These are phyloP conservation scores for Leccinum boreale DNA, from an alignment of 768 basidiomycete species.

Conservation along the genomic window DNA sequence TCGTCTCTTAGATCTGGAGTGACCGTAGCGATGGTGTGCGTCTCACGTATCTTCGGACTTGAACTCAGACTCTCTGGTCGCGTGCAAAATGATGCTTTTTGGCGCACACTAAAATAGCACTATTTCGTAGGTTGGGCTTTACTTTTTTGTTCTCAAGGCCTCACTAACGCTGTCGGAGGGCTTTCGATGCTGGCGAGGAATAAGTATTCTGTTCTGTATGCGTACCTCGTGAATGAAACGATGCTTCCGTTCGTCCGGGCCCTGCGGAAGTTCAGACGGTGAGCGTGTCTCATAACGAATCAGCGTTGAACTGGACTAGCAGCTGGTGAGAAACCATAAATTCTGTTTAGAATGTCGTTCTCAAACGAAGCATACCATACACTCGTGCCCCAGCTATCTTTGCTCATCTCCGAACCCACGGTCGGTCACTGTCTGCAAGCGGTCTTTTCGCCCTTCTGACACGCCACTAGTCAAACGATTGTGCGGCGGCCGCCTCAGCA, in stretches of 20 bases:
- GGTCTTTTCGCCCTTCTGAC: background rate
- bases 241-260: constrained; percentile 51
- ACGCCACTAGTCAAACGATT: constrained; percentile 43
- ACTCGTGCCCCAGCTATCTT: constrained; percentile 45
- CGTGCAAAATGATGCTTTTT: too few species aligned
- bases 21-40: too few species aligned
- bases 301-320: constrained; percentile 61
- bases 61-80: too few species aligned
- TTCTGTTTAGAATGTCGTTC: background rate
- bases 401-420: constrained; percentile 50
- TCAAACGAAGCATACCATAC: constrained; percentile 18
- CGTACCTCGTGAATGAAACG: constrained; percentile 37
- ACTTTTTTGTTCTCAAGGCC: too few species aligned
- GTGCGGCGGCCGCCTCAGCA: constrained; percentile 29
- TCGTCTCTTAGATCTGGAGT: too few species aligned
- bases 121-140: too few species aligned
- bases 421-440: constrained; percentile 40
- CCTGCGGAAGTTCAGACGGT: constrained; percentile 30
- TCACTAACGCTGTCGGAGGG: constrained; percentile 27
- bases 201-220: constrained; percentile 48
- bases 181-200: constrained; percentile 47
- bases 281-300: constrained; percentile 51
- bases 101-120: too few species aligned
- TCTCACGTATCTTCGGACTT: too few species aligned
- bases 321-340: constrained; percentile 38